Percentiles rank a stretch among this genome's conserved stretches.
Evolutionary conservation across 2,329 filamentous ascomycete species (phyloP).

Genomic region (Aureobasidium zeae): DNA sequence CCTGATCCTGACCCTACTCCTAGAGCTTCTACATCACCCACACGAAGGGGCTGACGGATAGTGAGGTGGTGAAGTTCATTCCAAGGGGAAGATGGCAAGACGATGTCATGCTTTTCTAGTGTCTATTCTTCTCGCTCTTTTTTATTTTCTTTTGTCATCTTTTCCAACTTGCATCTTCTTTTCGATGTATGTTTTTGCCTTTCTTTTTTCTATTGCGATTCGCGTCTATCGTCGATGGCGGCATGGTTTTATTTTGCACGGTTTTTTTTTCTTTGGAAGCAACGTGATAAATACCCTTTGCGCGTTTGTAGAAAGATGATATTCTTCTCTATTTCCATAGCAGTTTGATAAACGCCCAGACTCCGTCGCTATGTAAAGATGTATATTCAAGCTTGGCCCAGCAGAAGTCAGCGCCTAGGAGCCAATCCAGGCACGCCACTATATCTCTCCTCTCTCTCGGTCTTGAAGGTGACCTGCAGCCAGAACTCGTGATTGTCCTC

Average conservation of each 20-base stretch:
- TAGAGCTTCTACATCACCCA: constrained; percentile 24
- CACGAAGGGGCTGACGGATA: constrained; percentile 10
- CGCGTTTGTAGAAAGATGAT: constrained; percentile 5
- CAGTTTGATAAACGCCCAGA: background rate
- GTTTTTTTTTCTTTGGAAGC: too few relatives aligned
- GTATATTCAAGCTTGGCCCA: background rate
- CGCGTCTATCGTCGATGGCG: too few relatives aligned
- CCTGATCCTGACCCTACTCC: constrained; percentile 37
- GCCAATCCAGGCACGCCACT: constrained; percentile 54
- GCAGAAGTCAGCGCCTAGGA: constrained; percentile 9
- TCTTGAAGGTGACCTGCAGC: constrained; percentile 97
- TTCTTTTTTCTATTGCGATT: too few relatives aligned
- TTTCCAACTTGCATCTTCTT: constrained; percentile 7
- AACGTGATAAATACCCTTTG: constrained; percentile 12
- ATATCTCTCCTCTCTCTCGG: constrained; percentile 88
- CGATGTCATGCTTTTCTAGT: background rate
- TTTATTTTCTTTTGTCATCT: constrained; percentile 5
- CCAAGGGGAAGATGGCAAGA: background rate
- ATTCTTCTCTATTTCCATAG: background rate
- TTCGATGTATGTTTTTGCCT: constrained; percentile 6
- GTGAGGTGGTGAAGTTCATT: too few relatives aligned
- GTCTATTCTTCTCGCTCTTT: background rate
- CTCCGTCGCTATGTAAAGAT: constrained; percentile 14
- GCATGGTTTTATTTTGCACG: too few relatives aligned
- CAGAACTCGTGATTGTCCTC: constrained; percentile 93